Evolutionary conservation across 306 rosid genomes (phyloP).

Genomic region (Lathyrus aphaca): DNA sequence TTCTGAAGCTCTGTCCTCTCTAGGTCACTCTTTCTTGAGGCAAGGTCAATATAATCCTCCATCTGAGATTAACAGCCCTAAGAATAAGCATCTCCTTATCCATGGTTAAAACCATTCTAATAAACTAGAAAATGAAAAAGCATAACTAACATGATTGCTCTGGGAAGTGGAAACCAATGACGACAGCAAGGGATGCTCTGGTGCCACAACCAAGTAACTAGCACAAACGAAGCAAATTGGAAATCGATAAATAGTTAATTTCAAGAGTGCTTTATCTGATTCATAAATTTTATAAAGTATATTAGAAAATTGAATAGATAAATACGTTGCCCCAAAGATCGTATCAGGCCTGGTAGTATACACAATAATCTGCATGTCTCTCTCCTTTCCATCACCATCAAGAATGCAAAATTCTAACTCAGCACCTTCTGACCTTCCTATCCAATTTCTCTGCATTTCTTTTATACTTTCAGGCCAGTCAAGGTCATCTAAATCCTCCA

Average conservation of each 20-base stretch:
- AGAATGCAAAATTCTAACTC: constrained; percentile 82
- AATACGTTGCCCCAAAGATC: constrained; percentile 96
- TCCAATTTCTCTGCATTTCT: constrained; percentile 99
- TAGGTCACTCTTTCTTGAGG: constrained; percentile 91
- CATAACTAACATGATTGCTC: constrained; percentile 61
- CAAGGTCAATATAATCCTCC: constrained; percentile 74
- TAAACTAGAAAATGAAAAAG: constrained; percentile 42
- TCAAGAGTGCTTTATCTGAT: constrained; percentile 33
- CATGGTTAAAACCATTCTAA: constrained; percentile 40
- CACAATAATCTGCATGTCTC: constrained; percentile 67
- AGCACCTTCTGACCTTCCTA: constrained; percentile 98
- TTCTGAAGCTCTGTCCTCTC: constrained; percentile 99
- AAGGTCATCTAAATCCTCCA: constrained; percentile 87
- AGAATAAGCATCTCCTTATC: constrained; percentile 45
- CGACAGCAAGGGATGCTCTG: constrained; percentile 79
- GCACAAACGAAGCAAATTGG: constrained; percentile 39
- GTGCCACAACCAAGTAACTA: constrained; percentile 94
- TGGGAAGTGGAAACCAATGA: constrained; percentile 59
- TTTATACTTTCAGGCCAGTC: constrained; percentile 99
- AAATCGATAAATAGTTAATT: constrained; percentile 24
- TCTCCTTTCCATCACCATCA: constrained; percentile 66
- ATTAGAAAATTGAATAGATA: constrained; percentile 44
- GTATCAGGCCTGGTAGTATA: constrained; percentile 98
- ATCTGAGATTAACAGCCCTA: constrained; percentile 62
- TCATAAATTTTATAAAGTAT: constrained; percentile 27